These are phyloP conservation scores for Trematosphaeria pertusa DNA, from an alignment of 2,329 filamentous ascomycete species.

Conservation along the genomic window DNA sequence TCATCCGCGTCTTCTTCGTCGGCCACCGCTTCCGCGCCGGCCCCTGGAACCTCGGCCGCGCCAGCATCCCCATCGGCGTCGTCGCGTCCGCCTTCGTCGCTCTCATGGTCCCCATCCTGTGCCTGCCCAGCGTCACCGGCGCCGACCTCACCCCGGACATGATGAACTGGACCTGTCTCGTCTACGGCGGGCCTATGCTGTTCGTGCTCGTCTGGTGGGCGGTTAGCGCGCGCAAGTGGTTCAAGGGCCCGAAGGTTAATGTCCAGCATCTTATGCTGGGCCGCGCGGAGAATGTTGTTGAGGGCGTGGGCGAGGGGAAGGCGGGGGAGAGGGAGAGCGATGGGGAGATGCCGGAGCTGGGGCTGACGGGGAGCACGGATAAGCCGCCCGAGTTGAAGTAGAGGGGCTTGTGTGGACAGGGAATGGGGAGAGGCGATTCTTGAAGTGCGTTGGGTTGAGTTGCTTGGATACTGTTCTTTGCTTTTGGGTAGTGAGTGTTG, in stretches of 20 bases:
- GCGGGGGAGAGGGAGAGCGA: conserved; percentile 5
- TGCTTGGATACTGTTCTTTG: no score
- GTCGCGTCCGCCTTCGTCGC: conserved; percentile 66
- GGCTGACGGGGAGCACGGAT: conserved; percentile 1
- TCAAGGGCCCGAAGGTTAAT: conserved; percentile 74
- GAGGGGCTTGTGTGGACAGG: no score
- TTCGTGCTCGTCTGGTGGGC: conserved; percentile 67
- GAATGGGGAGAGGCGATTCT: no score
- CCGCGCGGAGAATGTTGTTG: conserved; percentile 46
- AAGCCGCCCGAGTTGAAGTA: no score
- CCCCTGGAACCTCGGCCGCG: conserved; percentile 71
- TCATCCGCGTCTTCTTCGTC: conserved; percentile 66
- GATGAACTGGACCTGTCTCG: conserved; percentile 75
- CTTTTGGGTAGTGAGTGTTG: no score
- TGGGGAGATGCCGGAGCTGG: background rate
- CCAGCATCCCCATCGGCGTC: conserved; percentile 63
- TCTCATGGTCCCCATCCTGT: conserved; percentile 73
- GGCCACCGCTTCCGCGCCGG: conserved; percentile 69
- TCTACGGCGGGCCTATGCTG: conserved; percentile 70
- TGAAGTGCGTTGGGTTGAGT: no score
- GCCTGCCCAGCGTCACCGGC: conserved; percentile 66
- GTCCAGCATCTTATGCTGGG: conserved; percentile 63
- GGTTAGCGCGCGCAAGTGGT: conserved; percentile 70
- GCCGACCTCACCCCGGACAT: conserved; percentile 56
- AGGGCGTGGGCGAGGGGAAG: conserved; percentile 34